Percentiles rank a stretch among this genome's conserved stretches.
Conservation (phyloP, 179 eudicot genomes). For the Gypsophila paniculata region DNA sequence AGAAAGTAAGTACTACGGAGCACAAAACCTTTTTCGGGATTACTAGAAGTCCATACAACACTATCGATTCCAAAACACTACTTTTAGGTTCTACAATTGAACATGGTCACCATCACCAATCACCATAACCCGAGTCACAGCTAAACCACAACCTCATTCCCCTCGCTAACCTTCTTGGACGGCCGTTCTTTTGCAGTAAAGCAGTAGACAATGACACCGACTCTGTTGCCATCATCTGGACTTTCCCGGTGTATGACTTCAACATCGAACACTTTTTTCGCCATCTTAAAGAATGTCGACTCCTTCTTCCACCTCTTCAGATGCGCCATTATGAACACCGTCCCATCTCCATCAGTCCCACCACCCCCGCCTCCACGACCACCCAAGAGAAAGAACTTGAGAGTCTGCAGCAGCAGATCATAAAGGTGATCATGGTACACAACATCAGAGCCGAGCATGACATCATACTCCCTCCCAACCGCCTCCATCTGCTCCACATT, state of each 20-base stretch:
- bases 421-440: slow-evolving; percentile 80
- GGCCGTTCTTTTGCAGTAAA: slow-evolving; percentile 34
- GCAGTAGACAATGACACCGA: slow-evolving; percentile 60
- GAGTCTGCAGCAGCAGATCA: slow-evolving; percentile 56
- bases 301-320: slow-evolving; percentile 93
- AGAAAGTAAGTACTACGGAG: too few relatives aligned
- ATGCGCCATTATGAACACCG: slow-evolving; percentile 79
- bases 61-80: neutral
- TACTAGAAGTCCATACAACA: neutral
- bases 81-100: neutral
- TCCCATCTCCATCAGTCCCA: slow-evolving; percentile 10
- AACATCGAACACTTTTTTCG: slow-evolving; percentile 56
- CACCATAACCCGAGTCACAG: neutral
- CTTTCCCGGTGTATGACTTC: slow-evolving; percentile 47
- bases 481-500: slow-evolving; percentile 49
- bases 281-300: slow-evolving; percentile 62
- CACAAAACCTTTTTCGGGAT: neutral
- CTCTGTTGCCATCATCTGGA: slow-evolving; percentile 50
- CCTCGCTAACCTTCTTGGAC: neutral
- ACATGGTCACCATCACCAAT: neutral
- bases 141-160: neutral
- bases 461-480: slow-evolving; percentile 55
- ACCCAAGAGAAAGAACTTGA: slow-evolving; percentile 43
- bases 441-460: slow-evolving; percentile 68
- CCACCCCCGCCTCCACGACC: too few relatives aligned